Evolutionary conservation across 2,329 filamentous ascomycete genomes (phyloP).

Genomic region (Fusarium piperis): DNA sequence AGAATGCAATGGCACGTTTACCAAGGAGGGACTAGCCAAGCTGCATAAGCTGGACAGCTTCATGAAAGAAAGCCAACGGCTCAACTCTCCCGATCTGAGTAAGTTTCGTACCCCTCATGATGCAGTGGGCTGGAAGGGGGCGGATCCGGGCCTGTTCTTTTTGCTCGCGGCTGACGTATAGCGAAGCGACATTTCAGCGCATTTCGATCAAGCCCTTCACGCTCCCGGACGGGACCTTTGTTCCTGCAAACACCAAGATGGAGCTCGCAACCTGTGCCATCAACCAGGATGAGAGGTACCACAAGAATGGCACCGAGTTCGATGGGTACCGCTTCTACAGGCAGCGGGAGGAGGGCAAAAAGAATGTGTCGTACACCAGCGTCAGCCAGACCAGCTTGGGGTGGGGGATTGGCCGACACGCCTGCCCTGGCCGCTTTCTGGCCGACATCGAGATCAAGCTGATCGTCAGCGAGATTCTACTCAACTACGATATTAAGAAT

Average conservation of each 20-base stretch:
- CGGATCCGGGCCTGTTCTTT: no score
- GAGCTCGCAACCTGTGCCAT: slow-evolving; percentile 33
- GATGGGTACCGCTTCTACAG: slow-evolving; percentile 32
- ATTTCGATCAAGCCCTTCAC: slow-evolving; percentile 10
- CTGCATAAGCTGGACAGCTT: slow-evolving; percentile 38
- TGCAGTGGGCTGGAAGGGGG: accelerated
- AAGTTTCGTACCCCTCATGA: no score
- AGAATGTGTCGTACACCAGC: slow-evolving; percentile 26
- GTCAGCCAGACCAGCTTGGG: slow-evolving; percentile 13
- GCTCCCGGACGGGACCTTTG: slow-evolving; percentile 21
- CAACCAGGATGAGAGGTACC: slow-evolving; percentile 12
- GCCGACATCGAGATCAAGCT: slow-evolving; percentile 33
- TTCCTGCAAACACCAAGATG: slow-evolving; percentile 29
- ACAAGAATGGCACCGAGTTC: slow-evolving; percentile 12
- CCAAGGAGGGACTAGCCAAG: neutral
- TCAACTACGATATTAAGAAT: slow-evolving; percentile 26
- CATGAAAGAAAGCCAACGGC: slow-evolving; percentile 36
- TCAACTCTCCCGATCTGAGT: slow-evolving; percentile 35
- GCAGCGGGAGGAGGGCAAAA: slow-evolving; percentile 15
- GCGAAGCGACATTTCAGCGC: slow-evolving; percentile 1
- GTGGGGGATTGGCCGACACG: slow-evolving; percentile 27
- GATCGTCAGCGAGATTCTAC: slow-evolving; percentile 25
- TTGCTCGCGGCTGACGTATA: no score
- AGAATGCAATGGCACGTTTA: neutral
- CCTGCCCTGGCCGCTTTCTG: slow-evolving; percentile 28